Evolutionary conservation across 495 filamentous ascomycete genomes (phyloP).

Genomic region (Penicilliopsis zonata): DNA sequence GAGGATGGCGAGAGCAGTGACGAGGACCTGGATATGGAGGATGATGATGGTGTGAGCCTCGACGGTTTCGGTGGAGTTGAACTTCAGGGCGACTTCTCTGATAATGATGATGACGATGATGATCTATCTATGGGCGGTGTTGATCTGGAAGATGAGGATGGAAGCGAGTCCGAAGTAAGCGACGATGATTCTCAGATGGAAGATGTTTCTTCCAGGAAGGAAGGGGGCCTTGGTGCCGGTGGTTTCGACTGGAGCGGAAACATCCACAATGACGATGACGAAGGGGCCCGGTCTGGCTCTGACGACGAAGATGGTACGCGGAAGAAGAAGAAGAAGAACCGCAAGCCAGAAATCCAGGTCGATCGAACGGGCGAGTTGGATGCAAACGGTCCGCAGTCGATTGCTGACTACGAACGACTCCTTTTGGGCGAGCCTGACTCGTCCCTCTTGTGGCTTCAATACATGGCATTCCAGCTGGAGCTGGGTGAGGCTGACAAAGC

Average conservation of each 20-base stretch:
- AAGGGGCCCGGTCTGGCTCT: constrained; percentile 26
- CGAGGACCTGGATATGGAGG: constrained; percentile 27
- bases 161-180: constrained; percentile 25
- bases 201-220: constrained; percentile 10
- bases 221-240: constrained; percentile 54
- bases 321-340: constrained; percentile 69
- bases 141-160: constrained; percentile 32
- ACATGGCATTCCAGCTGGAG: constrained; percentile 95
- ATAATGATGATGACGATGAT: constrained; percentile 34
- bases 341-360: constrained; percentile 67
- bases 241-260: constrained; percentile 84
- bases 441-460: constrained; percentile 81
- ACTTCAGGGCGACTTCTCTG: constrained; percentile 27
- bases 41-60: constrained; percentile 30
- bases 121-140: constrained; percentile 37
- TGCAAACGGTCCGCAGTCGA: constrained; percentile 78
- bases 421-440: constrained; percentile 84
- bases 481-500: constrained; percentile 77
- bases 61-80: constrained; percentile 33
- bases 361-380: constrained; percentile 85
- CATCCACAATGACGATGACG: constrained; percentile 33
- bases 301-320: constrained; percentile 34
- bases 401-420: constrained; percentile 84
- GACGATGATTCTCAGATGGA: constrained; percentile 25
- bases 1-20: constrained; percentile 41